Evolutionary conservation across 768 basidiomycete genomes (phyloP), one percentile per base, ranked within the genome.

Genomic region (Candolleomyces eurysporus): DNA sequence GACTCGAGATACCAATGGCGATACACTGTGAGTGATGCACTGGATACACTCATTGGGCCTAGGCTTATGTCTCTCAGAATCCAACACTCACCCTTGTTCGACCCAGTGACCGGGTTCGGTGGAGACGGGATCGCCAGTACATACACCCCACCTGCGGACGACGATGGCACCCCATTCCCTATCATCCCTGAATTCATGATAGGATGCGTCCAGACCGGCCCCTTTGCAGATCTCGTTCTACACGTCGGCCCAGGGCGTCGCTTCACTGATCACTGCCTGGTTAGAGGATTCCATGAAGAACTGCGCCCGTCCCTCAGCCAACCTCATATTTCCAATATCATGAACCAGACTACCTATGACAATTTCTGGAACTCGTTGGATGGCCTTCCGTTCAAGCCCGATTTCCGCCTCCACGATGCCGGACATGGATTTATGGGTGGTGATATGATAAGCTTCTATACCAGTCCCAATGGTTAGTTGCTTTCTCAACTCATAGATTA

Each of bases 71-170:
- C 21, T 11, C 22, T 9, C 7, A 61, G 60, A 8, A 54, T 61
- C 4, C 42, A 11, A 10, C 40, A 52, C 3, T 60, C 59, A 6
- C 59, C 59, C 1, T 39, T 60, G 3, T 60, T 60, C 50, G 59
- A 60, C 43, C 32, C 49, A 10, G 50, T 52, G 17, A 60, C 49
- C n/a, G 59, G 59, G 5, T 60, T 60, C 26, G 59, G 59, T 10
- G 59, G 59, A 19, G 46, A 43, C 31, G 59, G 59, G 11, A 42
- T 57, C 16, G 31, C 40, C 8, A 42, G 56, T 5, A 57, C 56
- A 8, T 57, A 57, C 59, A 53, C 49, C 10, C 36, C 40, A 16
- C 40, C 50, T 0, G 22, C 60, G 14, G 21, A 14, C 50, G 19
- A 45, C 10, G 50, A 60, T 19, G 16, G 10, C 13, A 10, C 59